Evolutionary conservation across 108 stramenopile species (phyloP).

Genomic region (Tribonema minus): DNA sequence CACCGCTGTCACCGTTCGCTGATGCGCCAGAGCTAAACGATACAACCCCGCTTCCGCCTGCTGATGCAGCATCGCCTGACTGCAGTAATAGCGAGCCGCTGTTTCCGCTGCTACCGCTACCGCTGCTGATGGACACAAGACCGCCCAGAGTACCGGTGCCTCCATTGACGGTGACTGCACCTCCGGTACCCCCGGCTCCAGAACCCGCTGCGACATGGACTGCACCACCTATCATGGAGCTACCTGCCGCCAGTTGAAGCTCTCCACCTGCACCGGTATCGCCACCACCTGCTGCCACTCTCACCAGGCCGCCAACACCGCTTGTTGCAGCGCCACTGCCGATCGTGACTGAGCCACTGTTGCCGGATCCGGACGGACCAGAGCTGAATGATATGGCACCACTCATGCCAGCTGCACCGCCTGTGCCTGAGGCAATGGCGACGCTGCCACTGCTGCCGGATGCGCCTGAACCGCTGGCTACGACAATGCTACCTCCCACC

Average conservation of each 20-base stretch:
- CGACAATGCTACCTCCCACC: conserved; percentile 1
- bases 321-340: conserved; percentile 1
- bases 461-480: neutral
- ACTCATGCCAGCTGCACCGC: conserved; percentile 2
- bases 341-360: conserved; percentile 4
- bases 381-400: conserved; percentile 16
- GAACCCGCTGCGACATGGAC: neutral
- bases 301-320: neutral
- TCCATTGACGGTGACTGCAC: neutral
- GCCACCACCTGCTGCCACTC: neutral
- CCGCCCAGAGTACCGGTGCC: conserved; percentile 7
- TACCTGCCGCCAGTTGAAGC: no score
- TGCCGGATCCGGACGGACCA: conserved; percentile 3
- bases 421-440: neutral
- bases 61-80: no score
- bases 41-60: neutral
- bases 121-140: neutral
- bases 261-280: neutral
- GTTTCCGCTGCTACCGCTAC: conserved; percentile 1
- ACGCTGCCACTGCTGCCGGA: conserved; percentile 5
- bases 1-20: neutral
- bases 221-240: neutral
- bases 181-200: neutral
- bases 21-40: neutral
- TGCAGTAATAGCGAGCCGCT: conserved; percentile 3